Evolutionary conservation across 2,329 filamentous ascomycete species (phyloP), one percentile per base, ranked within the genome.

Genomic region (Ascochyta rabiei): DNA sequence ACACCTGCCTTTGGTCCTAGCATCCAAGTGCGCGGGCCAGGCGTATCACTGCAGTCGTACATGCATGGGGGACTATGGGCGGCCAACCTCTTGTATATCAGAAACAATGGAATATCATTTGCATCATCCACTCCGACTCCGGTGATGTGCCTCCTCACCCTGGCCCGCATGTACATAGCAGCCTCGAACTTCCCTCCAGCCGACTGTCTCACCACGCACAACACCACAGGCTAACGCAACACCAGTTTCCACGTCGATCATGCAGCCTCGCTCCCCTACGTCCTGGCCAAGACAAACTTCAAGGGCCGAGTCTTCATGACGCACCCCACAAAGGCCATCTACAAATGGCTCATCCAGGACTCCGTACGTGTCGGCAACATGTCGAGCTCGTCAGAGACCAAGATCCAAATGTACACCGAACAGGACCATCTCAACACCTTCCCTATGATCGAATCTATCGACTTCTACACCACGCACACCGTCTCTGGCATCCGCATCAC

Each of bases 341-440:
- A 99, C 84, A 98, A 98, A 79, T 98, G 95, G 93, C 86, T 98
- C 46, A 97, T 98, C 60, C 92, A 96, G 76, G 95, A 99, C 77
- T 96, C 92, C 63, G 91, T 99, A 39, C 88, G 95, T 55, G 93
- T 99, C 26, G 89, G 68, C 83, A 95, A 81, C 82, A 91, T 71
- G 28, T 81, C 82, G 2, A 85, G 83, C 44, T 85, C 83, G 6
- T 84, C 84, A 2, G 84, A 86, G 66, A 84, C 85, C 59, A 81
- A 84, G 61, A 84, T 84, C 21, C 82, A 85, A 35, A 86, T 98
- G 40, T 99, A 97, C 74, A 97, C 91, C 1, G 95, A 99, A 77
- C 89, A 93, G 66, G 95, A 99, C 71, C 93, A 98, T 75, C 82
- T 96, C 24, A 92, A 91, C 60, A 98, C 93, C 0, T 93, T 98